phyloP scores from a whole-genome alignment of 2,329 filamentous ascomycete genomes.

The Trichophyton mentagrophytes region DNA sequence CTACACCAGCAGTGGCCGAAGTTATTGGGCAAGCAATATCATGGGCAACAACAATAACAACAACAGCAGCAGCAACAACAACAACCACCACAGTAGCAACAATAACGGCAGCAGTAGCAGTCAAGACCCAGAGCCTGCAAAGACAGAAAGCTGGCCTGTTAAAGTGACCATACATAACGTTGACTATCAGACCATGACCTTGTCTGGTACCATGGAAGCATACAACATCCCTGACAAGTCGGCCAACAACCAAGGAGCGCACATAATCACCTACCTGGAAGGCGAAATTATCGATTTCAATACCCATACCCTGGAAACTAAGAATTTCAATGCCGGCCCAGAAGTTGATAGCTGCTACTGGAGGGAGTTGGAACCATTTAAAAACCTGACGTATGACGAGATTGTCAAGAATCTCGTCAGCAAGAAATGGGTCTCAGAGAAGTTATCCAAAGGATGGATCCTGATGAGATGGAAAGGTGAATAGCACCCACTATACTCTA shows the following conservation, averaged over 20 bases:
- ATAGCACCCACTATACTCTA: constrained; percentile 8
- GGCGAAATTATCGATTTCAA: constrained; percentile 57
- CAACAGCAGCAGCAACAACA: constrained; percentile 10
- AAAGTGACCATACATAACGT: constrained; percentile 53
- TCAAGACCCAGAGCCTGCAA: constrained; percentile 13
- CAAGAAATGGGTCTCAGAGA: constrained; percentile 32
- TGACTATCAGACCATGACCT: constrained; percentile 47
- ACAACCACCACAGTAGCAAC: constrained; percentile 10
- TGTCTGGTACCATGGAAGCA: constrained; percentile 57
- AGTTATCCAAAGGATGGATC: constrained; percentile 34
- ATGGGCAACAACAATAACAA: constrained; percentile 14
- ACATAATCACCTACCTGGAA: constrained; percentile 47
- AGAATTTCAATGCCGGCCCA: constrained; percentile 34
- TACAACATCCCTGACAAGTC: constrained; percentile 51
- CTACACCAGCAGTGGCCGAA: constrained; percentile 26
- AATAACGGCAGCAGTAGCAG: constrained; percentile 11
- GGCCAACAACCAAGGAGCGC: constrained; percentile 29
- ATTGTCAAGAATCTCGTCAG: constrained; percentile 34
- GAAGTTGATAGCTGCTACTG: constrained; percentile 38
- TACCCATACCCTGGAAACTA: constrained; percentile 36
- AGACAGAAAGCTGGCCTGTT: constrained; percentile 53
- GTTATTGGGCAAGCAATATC: constrained; percentile 24
- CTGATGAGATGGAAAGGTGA: constrained; percentile 41
- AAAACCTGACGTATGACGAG: constrained; percentile 32
- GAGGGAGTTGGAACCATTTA: constrained; percentile 37